Evolutionary conservation across 2,329 filamentous ascomycete species (phyloP).

Genomic region (Ascocoryne sarcoides): DNA sequence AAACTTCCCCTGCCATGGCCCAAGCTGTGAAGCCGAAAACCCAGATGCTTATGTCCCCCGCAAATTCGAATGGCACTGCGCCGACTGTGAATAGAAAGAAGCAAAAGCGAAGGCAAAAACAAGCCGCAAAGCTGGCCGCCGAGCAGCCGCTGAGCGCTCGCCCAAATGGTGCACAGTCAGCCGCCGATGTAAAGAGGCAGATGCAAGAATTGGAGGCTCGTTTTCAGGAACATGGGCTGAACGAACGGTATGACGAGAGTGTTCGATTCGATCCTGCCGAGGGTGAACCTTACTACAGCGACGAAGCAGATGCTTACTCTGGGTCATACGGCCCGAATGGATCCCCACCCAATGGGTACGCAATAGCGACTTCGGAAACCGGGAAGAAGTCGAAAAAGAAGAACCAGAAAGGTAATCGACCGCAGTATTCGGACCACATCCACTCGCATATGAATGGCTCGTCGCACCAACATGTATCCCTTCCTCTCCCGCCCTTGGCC

Average conservation of each 20-base stretch:
- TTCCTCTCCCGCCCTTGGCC: slow-evolving; percentile 31
- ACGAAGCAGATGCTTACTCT: slow-evolving; percentile 37
- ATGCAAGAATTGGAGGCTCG: slow-evolving; percentile 24
- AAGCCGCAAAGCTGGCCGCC: slow-evolving; percentile 28
- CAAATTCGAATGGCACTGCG: slow-evolving; percentile 28
- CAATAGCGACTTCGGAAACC: slow-evolving; percentile 17
- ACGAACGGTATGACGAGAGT: slow-evolving; percentile 22
- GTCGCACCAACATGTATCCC: slow-evolving; percentile 22
- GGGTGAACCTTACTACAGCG: slow-evolving; percentile 48
- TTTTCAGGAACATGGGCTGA: slow-evolving; percentile 22
- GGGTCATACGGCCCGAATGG: slow-evolving; percentile 27
- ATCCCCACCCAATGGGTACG: slow-evolving; percentile 27
- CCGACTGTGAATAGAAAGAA: slow-evolving; percentile 80
- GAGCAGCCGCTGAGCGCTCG: slow-evolving; percentile 26
- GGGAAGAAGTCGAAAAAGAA: slow-evolving; percentile 33
- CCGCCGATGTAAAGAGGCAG: slow-evolving; percentile 15
- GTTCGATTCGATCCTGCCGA: slow-evolving; percentile 37
- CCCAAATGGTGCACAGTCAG: slow-evolving; percentile 7
- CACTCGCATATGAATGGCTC: slow-evolving; percentile 21
- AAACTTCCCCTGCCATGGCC: slow-evolving; percentile 39
- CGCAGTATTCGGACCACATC: slow-evolving; percentile 17
- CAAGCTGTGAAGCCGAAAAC: slow-evolving; percentile 27
- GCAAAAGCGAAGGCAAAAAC: slow-evolving; percentile 84
- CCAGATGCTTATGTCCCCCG: slow-evolving; percentile 19
- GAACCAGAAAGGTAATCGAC: slow-evolving; percentile 27